phyloP scores from a whole-genome alignment of 2,329 filamentous ascomycete genomes.

The Epichloe hybrida region DNA sequence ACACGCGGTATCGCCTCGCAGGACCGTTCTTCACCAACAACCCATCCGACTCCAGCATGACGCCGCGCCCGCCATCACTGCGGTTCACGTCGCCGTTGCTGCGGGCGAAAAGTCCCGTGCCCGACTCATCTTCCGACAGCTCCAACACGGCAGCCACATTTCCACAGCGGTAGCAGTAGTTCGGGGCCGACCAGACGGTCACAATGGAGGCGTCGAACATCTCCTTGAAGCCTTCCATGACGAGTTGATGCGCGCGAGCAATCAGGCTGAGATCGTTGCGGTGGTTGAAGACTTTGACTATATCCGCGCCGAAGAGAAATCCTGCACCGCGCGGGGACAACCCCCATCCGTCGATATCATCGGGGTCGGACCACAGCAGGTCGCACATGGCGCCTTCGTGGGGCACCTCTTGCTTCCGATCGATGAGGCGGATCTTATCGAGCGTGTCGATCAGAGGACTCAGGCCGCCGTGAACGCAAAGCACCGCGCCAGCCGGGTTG shows the following conservation, averaged over 20 bases:
- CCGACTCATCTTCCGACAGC: conserved; percentile 74
- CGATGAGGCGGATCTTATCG: conserved; percentile 88
- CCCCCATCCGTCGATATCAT: conserved; percentile 96
- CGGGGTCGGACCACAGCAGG: conserved; percentile 92
- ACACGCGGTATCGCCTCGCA: conserved; percentile 82
- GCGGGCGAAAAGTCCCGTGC: conserved; percentile 53
- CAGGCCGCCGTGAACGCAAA: conserved; percentile 91
- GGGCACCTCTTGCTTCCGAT: conserved; percentile 94
- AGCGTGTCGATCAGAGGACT: conserved; percentile 85
- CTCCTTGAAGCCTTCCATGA: conserved; percentile 99
- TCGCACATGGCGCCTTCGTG: conserved; percentile 99
- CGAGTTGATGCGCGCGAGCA: conserved; percentile 87
- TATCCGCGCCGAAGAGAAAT: conserved; percentile 90
- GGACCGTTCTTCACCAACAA: conserved; percentile 47
- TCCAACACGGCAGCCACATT: conserved; percentile 94
- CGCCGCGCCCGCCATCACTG: conserved; percentile 36
- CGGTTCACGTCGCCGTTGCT: conserved; percentile 57
- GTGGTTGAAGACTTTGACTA: conserved; percentile 93
- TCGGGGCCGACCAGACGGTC: conserved; percentile 96
- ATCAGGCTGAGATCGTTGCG: conserved; percentile 85
- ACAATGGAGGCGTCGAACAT: conserved; percentile 97
- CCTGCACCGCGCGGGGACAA: conserved; percentile 86
- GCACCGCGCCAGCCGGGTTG: conserved; percentile 66
- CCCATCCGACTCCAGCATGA: conserved; percentile 34
- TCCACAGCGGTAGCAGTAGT: conserved; percentile 92